Evolutionary conservation across 2,329 filamentous ascomycete genomes (phyloP).

Genomic region (Orbilia quercus): DNA sequence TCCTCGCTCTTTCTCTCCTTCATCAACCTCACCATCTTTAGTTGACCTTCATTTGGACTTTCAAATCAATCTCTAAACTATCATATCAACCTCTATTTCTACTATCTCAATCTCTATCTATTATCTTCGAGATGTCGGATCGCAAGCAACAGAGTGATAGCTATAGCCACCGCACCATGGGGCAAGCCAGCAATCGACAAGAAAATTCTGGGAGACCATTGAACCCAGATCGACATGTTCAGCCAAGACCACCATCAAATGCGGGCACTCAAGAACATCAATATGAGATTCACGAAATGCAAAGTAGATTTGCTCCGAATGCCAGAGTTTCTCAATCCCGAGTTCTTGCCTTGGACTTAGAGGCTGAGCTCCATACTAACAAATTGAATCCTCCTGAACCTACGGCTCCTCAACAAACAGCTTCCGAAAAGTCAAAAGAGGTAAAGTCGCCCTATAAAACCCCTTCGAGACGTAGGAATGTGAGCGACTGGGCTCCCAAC

Average conservation of each 20-base stretch:
- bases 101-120: neutral
- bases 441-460: neutral
- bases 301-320: conserved; percentile 23
- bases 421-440: no score
- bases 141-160: neutral
- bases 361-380: conserved; percentile 18
- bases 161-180: no score
- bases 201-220: conserved; percentile 7
- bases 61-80: no score
- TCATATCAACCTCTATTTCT: no score
- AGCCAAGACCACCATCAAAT: conserved; percentile 30
- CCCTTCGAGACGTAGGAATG: neutral
- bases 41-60: no score
- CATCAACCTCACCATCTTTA: no score
- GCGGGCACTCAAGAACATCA: conserved; percentile 25
- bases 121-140: conserved; percentile 2
- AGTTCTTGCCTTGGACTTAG: conserved; percentile 26
- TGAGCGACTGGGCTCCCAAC: neutral
- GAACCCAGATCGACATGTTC: conserved; percentile 35
- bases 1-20: no score
- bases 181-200: no score
- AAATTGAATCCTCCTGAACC: neutral
- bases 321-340: conserved; percentile 32
- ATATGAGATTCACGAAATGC: conserved; percentile 17
- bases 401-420: neutral